Evolutionary conservation across 2,329 filamentous ascomycete species (phyloP).

Genomic region (Didymella segeticola): DNA sequence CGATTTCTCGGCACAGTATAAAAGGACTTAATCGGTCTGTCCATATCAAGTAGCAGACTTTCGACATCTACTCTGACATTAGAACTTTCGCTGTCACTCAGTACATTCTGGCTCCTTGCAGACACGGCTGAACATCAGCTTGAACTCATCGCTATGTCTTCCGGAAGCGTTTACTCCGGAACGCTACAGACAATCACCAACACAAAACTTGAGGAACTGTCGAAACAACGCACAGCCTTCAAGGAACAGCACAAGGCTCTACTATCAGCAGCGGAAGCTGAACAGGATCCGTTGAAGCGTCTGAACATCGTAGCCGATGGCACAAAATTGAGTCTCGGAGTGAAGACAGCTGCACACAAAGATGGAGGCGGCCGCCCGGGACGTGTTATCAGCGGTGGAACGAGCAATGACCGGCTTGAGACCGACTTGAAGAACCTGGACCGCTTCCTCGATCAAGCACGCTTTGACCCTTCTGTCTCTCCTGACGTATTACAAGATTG

Average conservation of each 20-base stretch:
- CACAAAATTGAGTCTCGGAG: slow-evolving; percentile 37
- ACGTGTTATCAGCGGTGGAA: slow-evolving; percentile 29
- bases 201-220: slow-evolving; percentile 47
- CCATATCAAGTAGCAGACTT: neutral
- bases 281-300: slow-evolving; percentile 33
- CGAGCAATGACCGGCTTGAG: slow-evolving; percentile 30
- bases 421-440: slow-evolving; percentile 42
- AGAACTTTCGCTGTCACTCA: neutral
- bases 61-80: too few species aligned
- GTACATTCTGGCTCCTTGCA: neutral
- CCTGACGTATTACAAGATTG: slow-evolving; percentile 41
- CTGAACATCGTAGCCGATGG: slow-evolving; percentile 36
- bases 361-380: slow-evolving; percentile 17
- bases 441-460: slow-evolving; percentile 46
- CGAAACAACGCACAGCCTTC: slow-evolving; percentile 44
- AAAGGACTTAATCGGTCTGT: neutral
- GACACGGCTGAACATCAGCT: neutral
- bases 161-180: slow-evolving; percentile 44
- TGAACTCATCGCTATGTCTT: slow-evolving; percentile 22
- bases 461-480: slow-evolving; percentile 47
- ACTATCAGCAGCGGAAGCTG: slow-evolving; percentile 14
- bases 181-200: slow-evolving; percentile 47
- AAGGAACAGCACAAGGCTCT: slow-evolving; percentile 35
- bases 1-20: neutral
- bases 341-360: slow-evolving; percentile 25